Percentiles rank a stretch among this genome's conserved stretches.
phyloP scores from a whole-genome alignment of 805 yeast genomes.

The Saccharomyces paradoxus region DNA sequence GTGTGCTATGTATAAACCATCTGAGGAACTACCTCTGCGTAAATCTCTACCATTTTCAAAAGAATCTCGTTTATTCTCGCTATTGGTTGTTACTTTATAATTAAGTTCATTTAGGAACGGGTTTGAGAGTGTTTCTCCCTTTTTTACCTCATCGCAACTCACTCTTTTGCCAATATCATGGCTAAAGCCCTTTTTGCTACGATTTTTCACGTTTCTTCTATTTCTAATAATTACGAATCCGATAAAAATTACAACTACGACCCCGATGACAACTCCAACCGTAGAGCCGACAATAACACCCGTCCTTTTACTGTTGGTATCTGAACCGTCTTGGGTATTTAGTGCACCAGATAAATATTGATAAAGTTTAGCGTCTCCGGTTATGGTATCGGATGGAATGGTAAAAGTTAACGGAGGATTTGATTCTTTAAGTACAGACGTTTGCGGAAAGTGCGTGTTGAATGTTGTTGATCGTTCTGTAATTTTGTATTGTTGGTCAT shows the following conservation, averaged over 20 bases:
- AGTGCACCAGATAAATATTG: background rate
- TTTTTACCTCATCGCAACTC: background rate
- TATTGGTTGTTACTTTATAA: background rate
- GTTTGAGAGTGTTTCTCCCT: background rate
- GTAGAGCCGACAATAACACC: constrained; percentile 1
- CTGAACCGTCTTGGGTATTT: background rate
- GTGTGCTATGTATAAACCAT: background rate
- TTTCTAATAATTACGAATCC: background rate
- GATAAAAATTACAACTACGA: background rate
- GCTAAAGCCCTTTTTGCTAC: background rate
- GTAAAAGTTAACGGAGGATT: background rate
- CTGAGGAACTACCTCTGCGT: background rate
- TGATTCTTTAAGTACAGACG: background rate
- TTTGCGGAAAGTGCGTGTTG: constrained; percentile 10
- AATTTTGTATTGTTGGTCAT: constrained; percentile 12
- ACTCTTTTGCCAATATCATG: background rate
- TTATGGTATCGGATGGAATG: background rate
- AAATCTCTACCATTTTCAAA: background rate
- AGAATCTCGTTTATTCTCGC: background rate
- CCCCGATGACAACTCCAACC: background rate
- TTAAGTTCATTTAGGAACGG: background rate
- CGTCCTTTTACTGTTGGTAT: background rate
- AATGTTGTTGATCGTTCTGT: constrained; percentile 15
- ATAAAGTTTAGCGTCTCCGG: constrained; percentile 1
- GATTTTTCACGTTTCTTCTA: background rate